A percentile compares a stretch with the other conserved stretches of the same genome.
These are phyloP conservation scores for Sclerotinia subarctica DNA, from an alignment of 2,329 filamentous ascomycete genomes.

Conservation along the genomic window DNA sequence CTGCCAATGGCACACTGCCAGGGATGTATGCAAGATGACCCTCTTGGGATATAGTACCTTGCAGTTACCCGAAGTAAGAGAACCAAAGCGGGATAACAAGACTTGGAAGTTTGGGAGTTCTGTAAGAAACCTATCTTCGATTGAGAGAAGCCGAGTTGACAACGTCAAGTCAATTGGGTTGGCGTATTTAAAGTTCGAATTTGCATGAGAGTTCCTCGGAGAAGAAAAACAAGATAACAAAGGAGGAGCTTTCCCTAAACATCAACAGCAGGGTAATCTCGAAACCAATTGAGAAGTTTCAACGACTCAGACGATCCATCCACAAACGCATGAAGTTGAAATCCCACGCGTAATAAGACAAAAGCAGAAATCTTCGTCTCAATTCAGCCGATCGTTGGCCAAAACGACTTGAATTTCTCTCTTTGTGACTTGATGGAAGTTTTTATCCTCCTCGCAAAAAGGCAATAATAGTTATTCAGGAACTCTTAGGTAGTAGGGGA, in stretches of 20 bases:
- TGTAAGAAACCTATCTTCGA: not conserved
- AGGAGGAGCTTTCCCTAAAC: conserved; percentile 1
- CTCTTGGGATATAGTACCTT: conserved; percentile 33
- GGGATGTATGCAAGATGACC: conserved; percentile 35
- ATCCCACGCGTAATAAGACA: conserved; percentile 18
- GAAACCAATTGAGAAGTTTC: conserved; percentile 9
- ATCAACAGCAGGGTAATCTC: conserved; percentile 18
- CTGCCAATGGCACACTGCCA: conserved; percentile 18
- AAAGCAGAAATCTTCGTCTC: conserved; percentile 27
- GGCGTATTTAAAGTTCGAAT: not conserved
- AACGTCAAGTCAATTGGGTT: conserved; percentile 2
- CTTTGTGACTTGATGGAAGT: conserved; percentile 7
- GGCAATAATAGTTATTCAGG: not conserved
- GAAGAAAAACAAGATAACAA: not conserved
- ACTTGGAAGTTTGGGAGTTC: conserved; percentile 1
- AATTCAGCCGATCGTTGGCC: conserved; percentile 28
- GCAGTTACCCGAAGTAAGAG: conserved; percentile 32
- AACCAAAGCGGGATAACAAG: conserved; percentile 12
- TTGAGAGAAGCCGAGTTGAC: not conserved
- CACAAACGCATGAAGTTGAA: conserved; percentile 8
- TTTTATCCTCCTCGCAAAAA: conserved; percentile 16
- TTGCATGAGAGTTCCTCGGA: not conserved
- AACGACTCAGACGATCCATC: conserved; percentile 8
- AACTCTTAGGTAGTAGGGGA: conserved; percentile 1
- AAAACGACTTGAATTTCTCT: not conserved